phyloP scores from a whole-genome alignment of 306 rosid species.

The Alnus glutinosa region DNA sequence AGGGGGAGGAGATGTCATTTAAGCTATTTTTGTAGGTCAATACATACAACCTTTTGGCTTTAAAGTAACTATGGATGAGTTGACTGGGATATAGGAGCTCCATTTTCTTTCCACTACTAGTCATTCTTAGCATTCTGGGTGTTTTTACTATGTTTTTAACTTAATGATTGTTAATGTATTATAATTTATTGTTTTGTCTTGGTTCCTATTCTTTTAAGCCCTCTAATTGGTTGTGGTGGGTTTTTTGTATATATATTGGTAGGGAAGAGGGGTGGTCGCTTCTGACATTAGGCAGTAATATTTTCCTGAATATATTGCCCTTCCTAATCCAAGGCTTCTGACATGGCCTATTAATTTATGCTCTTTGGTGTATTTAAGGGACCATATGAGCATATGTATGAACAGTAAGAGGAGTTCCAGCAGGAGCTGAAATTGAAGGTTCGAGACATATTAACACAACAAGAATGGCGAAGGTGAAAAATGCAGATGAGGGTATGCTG shows the following conservation, averaged over 20 bases:
- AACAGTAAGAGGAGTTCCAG: too few relatives aligned
- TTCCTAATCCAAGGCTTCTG: constrained; percentile 5
- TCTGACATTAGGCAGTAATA: not conserved
- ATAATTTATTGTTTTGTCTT: not conserved
- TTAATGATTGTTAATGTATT: not conserved
- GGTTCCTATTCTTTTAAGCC: not conserved
- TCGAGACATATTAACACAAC: constrained; percentile 65
- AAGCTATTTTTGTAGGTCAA: too few relatives aligned
- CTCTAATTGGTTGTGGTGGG: not conserved
- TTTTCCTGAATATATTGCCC: not conserved
- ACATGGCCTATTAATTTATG: constrained; percentile 17
- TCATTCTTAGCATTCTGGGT: not conserved
- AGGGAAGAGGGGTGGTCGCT: not conserved
- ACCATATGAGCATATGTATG: constrained; percentile 75
- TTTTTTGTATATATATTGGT: not conserved
- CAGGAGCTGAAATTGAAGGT: too few relatives aligned
- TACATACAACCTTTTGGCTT: not conserved
- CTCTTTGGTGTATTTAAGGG: constrained; percentile 52
- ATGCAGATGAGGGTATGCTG: constrained; percentile 94
- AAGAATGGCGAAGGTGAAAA: constrained; percentile 99
- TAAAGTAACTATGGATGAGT: not conserved
- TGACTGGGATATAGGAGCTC: not conserved
- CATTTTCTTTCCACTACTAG: not conserved
- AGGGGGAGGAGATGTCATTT: not conserved
- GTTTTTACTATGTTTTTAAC: not conserved